Percentiles rank a stretch among this genome's conserved stretches.
Evolutionary conservation across 371 early-diverging fungal genomes (phyloP).

Genomic region (Enteropsectra breve): DNA sequence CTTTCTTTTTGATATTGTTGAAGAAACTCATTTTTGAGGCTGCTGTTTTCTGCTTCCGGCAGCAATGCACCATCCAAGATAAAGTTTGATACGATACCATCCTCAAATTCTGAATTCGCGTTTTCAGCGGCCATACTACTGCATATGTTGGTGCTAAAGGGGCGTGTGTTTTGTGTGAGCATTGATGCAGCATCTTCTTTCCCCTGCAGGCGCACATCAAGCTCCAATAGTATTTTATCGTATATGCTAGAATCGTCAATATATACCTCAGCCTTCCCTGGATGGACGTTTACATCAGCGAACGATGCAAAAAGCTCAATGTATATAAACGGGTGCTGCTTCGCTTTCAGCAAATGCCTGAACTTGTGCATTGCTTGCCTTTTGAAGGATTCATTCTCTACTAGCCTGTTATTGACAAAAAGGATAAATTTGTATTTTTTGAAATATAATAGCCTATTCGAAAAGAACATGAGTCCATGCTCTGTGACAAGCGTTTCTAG

Average conservation of each 20-base stretch:
- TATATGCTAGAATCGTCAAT: slow-evolving; percentile 70
- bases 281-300: slow-evolving; percentile 94
- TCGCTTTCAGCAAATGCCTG: slow-evolving; percentile 69
- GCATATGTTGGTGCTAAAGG: not conserved
- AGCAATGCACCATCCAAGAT: not conserved
- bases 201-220: slow-evolving; percentile 1
- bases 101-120: not conserved
- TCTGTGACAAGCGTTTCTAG: not conserved
- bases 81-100: not conserved
- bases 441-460: not conserved
- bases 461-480: not conserved
- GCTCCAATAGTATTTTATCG: slow-evolving; percentile 3
- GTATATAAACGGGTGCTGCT: slow-evolving; percentile 77
- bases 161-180: too few species aligned
- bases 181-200: too few species aligned
- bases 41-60: not conserved
- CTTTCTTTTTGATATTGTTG: too few species aligned
- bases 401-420: slow-evolving; percentile 79
- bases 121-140: not conserved
- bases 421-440: slow-evolving; percentile 63
- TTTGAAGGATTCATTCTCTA: slow-evolving; percentile 70
- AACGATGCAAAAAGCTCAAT: slow-evolving; percentile 69
- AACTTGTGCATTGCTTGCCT: slow-evolving; percentile 71
- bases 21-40: too few species aligned
- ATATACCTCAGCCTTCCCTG: slow-evolving; percentile 81